Evolutionary conservation across 495 filamentous ascomycete genomes (phyloP), one percentile per base, ranked within the genome.

Genomic region (Penicillium mononematosum): DNA sequence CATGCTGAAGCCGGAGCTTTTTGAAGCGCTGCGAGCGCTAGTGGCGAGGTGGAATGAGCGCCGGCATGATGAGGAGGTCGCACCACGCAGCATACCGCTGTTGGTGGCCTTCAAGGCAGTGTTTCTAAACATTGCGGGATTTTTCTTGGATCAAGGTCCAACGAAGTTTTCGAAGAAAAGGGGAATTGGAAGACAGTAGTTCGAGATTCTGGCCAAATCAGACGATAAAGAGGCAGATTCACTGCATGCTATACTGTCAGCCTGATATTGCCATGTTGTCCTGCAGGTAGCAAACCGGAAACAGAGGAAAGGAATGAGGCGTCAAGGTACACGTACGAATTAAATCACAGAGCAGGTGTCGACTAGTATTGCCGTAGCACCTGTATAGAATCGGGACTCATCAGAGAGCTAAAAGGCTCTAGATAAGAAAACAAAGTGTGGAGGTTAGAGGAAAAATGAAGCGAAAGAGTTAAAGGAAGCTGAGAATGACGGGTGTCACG

Each of bases 61-160:
- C 57, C 73, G 65, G 46, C 68, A 73, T 45, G 70, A 62, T 17
- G 76, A 78, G 66, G 72, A 75, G 71, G 77, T 72, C 70, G 77
- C 73, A 74, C 58, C 68, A 60, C 73, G 74, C 72, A 83, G 65
- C 72, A 85, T 76, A 65, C 73, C 70, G 68, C 75, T 75, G 75
- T 75, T 71, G 70, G 80, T 71, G 53, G 76, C 72, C 72, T 76
- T 78, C 49, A 73, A 63, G 53, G 76, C 73, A 45, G 74, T 70
- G 45, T 73, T 72, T 64, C 76, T 74, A 59, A 79, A 67, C 76
- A 79, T 78, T 64, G 64, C 67, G 70, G 67, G 62, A 65, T 65
- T 68, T 74, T 73, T 71, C 59, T 44, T 27, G 43, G 44, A 56
- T 49, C 55, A 53, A 57, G 38, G 53, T 41, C 43, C 46, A 55